A percentile compares a stretch with the other conserved stretches of the same genome.
Evolutionary conservation across 495 filamentous ascomycete genomes (phyloP).

Genomic region (Tetracladium setigerum): DNA sequence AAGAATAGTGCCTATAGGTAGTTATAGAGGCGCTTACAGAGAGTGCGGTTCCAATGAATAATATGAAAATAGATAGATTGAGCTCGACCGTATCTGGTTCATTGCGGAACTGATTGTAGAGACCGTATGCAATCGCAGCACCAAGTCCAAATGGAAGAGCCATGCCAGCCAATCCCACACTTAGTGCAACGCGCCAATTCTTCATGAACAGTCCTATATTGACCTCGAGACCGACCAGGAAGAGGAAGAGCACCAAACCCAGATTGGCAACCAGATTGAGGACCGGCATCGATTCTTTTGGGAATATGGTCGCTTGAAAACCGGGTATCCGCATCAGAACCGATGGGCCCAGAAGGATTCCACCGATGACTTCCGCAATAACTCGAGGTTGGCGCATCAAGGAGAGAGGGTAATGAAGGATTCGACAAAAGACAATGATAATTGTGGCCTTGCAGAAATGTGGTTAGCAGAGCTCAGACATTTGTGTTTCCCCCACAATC

Average conservation of each 20-base stretch:
- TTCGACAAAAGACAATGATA: constrained; percentile 82
- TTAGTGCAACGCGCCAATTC: constrained; percentile 81
- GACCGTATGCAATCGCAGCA: constrained; percentile 74
- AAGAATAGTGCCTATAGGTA: neutral
- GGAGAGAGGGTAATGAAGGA: constrained; percentile 78
- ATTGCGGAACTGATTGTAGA: constrained; percentile 70
- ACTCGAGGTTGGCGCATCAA: constrained; percentile 85
- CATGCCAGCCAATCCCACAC: constrained; percentile 84
- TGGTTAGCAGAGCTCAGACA: constrained; percentile 1
- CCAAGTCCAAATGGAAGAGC: constrained; percentile 63
- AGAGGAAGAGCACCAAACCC: constrained; percentile 84
- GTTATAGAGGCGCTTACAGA: constrained; percentile 19
- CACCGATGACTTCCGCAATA: constrained; percentile 93
- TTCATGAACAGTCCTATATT: constrained; percentile 76
- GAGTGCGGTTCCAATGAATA: constrained; percentile 93
- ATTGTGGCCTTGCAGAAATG: constrained; percentile 58
- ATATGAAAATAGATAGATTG: constrained; percentile 72
- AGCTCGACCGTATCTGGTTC: constrained; percentile 57
- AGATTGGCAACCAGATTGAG: constrained; percentile 75
- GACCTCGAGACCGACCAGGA: constrained; percentile 88
- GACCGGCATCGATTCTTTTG: constrained; percentile 58
- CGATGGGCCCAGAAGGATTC: constrained; percentile 82
- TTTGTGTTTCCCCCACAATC: neutral
- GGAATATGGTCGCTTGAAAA: constrained; percentile 74
- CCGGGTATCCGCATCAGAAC: constrained; percentile 79